Conservation (phyloP, 1,284 basidiomycete species). For the Ceratobasidium sp. region DNA sequence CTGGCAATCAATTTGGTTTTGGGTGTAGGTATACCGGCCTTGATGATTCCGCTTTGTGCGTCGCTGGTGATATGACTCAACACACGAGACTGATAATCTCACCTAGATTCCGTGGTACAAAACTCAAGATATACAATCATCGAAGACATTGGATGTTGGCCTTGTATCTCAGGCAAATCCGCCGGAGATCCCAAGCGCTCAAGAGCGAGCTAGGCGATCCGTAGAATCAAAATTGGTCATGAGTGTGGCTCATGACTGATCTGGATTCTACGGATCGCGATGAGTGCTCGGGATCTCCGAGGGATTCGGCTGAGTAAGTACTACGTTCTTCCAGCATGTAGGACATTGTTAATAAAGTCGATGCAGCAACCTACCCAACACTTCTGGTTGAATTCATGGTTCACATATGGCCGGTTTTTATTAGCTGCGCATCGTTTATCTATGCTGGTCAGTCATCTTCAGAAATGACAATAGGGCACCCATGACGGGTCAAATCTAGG, state of each 20-base stretch:
- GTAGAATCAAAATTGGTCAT: too few relatives aligned
- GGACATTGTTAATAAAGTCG: background rate
- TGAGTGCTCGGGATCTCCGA: too few relatives aligned
- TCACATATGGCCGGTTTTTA: background rate
- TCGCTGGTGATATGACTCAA: background rate
- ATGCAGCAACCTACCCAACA: background rate
- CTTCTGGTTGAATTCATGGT: background rate
- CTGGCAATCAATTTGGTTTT: background rate
- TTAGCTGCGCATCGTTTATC: background rate
- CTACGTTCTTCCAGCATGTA: background rate
- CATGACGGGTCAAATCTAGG: background rate
- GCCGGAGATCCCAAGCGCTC: too few relatives aligned
- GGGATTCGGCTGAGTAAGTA: too few relatives aligned
- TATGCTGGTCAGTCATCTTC: constrained; percentile 3
- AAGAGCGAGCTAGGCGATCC: too few relatives aligned
- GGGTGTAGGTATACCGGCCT: background rate
- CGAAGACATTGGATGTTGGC: background rate
- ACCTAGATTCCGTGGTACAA: background rate
- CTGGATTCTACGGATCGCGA: too few relatives aligned
- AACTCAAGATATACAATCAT: background rate
- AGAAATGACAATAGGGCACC: background rate
- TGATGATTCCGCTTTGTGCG: background rate
- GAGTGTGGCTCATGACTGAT: too few relatives aligned
- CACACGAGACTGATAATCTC: background rate
- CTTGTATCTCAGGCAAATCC: too few relatives aligned